phyloP scores from a whole-genome alignment of 495 filamentous ascomycete genomes.

The Parathielavia hyrcaniae region DNA sequence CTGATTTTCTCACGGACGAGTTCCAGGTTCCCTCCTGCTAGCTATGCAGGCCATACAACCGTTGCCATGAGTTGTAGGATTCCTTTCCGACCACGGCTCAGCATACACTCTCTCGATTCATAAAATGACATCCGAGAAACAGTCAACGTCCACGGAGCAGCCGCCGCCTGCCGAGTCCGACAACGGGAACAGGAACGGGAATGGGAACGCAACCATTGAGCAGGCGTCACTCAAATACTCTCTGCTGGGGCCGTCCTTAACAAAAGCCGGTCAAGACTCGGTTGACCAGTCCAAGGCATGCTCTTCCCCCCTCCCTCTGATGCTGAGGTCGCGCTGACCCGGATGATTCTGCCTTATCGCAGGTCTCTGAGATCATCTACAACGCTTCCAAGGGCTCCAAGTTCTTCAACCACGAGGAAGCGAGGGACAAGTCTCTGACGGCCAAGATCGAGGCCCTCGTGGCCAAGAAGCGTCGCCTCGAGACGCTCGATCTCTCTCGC shows the following conservation, averaged over 20 bases:
- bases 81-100: neutral
- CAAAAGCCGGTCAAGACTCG: conserved; percentile 86
- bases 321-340: neutral
- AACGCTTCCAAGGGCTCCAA: conserved; percentile 95
- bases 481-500: conserved; percentile 63
- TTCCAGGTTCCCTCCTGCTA: neutral
- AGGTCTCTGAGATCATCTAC: conserved; percentile 96
- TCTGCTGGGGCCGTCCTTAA: conserved; percentile 86
- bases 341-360: neutral
- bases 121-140: conserved; percentile 1
- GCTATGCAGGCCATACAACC: neutral
- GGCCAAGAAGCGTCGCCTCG: conserved; percentile 66
- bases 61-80: conserved; percentile 4
- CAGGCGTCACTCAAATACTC: conserved; percentile 52
- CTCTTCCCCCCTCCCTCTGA: neutral
- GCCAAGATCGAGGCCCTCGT: conserved; percentile 79
- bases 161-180: neutral
- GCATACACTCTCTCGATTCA: too few relatives aligned
- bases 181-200: neutral
- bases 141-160: neutral
- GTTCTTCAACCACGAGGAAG: conserved; percentile 90
- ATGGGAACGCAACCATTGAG: conserved; percentile 10
- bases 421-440: conserved; percentile 73
- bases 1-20: neutral
- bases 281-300: conserved; percentile 85